Percentiles rank a stretch among this genome's conserved stretches.
These are phyloP conservation scores for Aspergillus latus DNA, from an alignment of 2,329 filamentous ascomycete genomes.

Conservation along the genomic window DNA sequence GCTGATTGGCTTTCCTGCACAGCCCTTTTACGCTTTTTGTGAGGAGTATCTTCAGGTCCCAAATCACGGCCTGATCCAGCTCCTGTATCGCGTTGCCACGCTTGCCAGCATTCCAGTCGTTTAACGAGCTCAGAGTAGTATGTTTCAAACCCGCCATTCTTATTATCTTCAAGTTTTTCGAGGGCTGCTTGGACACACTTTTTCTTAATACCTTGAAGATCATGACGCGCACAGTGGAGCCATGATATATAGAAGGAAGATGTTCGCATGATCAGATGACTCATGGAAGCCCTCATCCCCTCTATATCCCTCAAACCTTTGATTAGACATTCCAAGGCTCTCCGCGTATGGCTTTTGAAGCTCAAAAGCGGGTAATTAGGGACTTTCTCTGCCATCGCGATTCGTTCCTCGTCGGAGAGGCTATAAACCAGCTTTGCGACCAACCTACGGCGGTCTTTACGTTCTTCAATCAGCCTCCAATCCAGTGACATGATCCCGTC, in stretches of 20 bases:
- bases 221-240: slow-evolving; percentile 26
- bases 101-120: slow-evolving; percentile 22
- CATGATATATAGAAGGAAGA: slow-evolving; percentile 35
- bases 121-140: slow-evolving; percentile 34
- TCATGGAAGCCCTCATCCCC: slow-evolving; percentile 11
- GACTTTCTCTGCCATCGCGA: slow-evolving; percentile 16
- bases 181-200: slow-evolving; percentile 26
- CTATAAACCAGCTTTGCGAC: slow-evolving; percentile 32
- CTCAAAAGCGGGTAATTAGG: slow-evolving; percentile 13
- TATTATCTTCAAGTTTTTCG: slow-evolving; percentile 15
- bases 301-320: slow-evolving; percentile 8
- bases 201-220: slow-evolving; percentile 22
- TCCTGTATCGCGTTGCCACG: slow-evolving; percentile 11
- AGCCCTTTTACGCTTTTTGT: slow-evolving; percentile 50
- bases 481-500: slow-evolving; percentile 32
- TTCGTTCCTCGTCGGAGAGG: slow-evolving; percentile 23
- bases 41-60: slow-evolving; percentile 29
- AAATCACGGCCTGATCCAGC: background rate
- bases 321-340: slow-evolving; percentile 21
- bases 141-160: slow-evolving; percentile 21
- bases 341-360: slow-evolving; percentile 16
- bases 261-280: slow-evolving; percentile 25
- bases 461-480: slow-evolving; percentile 38
- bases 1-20: slow-evolving; percentile 52
- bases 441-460: slow-evolving; percentile 38